phyloP scores from a whole-genome alignment of 129 eudicot genomes.

The Centrapalus pauciflorus region DNA sequence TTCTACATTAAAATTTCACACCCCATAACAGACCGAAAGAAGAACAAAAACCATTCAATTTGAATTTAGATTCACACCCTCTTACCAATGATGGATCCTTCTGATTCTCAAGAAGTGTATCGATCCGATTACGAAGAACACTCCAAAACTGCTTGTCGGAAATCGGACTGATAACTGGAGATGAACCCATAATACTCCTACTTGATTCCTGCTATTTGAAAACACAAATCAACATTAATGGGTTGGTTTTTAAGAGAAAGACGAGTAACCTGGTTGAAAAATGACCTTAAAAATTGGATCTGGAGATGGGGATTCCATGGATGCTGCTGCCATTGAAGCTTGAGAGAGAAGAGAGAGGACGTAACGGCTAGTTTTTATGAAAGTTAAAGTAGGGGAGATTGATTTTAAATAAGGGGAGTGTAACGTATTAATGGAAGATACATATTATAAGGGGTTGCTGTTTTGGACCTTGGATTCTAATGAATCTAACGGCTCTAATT shows the following conservation, averaged over 20 bases:
- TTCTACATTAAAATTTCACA: constrained; percentile 32
- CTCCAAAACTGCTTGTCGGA: constrained; percentile 86
- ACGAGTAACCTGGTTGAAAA: background rate
- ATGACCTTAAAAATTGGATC: constrained; percentile 48
- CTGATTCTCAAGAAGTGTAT: constrained; percentile 53
- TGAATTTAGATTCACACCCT: background rate
- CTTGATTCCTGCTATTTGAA: constrained; percentile 36
- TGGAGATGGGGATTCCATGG: constrained; percentile 58
- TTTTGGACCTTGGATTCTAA: constrained; percentile 13
- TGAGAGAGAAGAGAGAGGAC: constrained; percentile 16
- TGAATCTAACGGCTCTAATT: constrained; percentile 31
- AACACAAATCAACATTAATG: background rate
- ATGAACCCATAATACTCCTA: constrained; percentile 19
- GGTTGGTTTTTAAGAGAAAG: background rate
- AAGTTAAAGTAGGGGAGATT: background rate
- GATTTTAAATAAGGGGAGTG: constrained; percentile 8
- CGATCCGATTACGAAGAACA: constrained; percentile 58
- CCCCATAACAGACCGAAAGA: background rate
- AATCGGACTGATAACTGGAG: constrained; percentile 49
- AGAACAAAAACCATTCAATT: background rate
- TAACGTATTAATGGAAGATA: constrained; percentile 35
- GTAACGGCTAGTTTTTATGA: constrained; percentile 66
- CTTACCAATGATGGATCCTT: constrained; percentile 32
- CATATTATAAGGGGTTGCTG: background rate
- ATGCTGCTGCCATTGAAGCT: constrained; percentile 57